Base-by-base conservation (phyloP, 768 basidiomycete genomes). In the Naganishia randhawae region DNA sequence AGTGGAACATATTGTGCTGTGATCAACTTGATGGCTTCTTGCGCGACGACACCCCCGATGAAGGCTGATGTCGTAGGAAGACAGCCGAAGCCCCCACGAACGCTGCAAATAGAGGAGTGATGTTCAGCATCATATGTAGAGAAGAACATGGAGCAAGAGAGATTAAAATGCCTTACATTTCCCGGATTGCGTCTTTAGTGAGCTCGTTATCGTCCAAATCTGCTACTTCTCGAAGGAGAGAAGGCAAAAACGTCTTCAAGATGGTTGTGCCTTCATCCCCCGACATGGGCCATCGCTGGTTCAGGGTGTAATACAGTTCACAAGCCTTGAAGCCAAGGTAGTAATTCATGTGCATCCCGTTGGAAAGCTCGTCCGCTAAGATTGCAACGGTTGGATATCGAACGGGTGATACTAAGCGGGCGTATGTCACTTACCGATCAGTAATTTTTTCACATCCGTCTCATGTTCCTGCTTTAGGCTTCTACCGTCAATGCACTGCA, bases 11-110 rank as follows among this genome's bases (percentile, higher is more conserved):
- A 99, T 80, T 99, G 96, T 74, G 86, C 87, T 67, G 95, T 99
- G 74, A 95, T 88, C 81, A 98, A 84, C 84, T 99, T 98, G 84
- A 98, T 98, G 7, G 88, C 87, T 77, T 99, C 96, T 73, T 99
- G 96, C 29, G 94, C 92, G 22, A 97, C 88, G 39, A 98, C 80
- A 2, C 96, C 96, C 1, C 96, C 96, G 0, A 97, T 82, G 75
- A 98, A 86, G 1, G 94, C 94, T 0, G 95, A 91, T 1, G 88
- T 93, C 72, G 93, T 98, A 7, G 95, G 95, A 3, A 98, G 81
- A 74, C 73, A 73, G 0, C 68, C 67, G 57, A 75, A 75, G 22
- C 75, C 78, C 7, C 77, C 78, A 50, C 78, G 70, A 31, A 62
- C 50, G 10, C 78, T 79, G 27, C 1, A 31, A 35, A 8, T 19